A percentile compares a stretch with the other conserved stretches of the same genome.
These are phyloP conservation scores for Tylopilus subfusipes DNA, from an alignment of 768 basidiomycete species.

Conservation along the genomic window DNA sequence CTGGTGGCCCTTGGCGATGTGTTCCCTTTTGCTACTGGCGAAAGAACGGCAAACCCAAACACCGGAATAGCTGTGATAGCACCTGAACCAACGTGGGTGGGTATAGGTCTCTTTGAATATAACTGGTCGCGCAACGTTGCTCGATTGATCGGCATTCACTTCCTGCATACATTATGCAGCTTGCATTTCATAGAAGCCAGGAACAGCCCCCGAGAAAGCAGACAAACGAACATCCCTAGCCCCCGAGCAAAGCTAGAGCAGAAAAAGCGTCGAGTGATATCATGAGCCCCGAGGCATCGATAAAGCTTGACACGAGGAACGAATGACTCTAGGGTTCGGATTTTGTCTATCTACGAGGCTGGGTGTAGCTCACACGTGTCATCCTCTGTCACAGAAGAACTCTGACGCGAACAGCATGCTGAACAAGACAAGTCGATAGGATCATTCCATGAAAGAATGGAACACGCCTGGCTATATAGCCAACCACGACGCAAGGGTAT, in stretches of 20 bases:
- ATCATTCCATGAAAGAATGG: neutral
- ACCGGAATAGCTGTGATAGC: too few species aligned
- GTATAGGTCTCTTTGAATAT: neutral
- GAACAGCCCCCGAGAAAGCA: neutral
- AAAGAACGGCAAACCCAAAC: too few species aligned
- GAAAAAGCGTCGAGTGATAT: neutral
- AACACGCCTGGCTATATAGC: slow-evolving; percentile 7
- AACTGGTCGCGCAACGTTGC: neutral
- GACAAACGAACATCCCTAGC: neutral
- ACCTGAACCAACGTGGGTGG: neutral
- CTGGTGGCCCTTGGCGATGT: too few species aligned
- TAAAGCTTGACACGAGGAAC: neutral
- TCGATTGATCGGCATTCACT: neutral
- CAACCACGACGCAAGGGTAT: neutral
- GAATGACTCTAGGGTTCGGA: neutral
- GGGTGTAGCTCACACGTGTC: neutral
- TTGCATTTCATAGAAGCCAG: neutral
- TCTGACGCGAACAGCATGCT: neutral
- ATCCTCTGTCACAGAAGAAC: neutral
- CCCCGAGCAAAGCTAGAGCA: neutral
- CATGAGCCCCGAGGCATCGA: neutral
- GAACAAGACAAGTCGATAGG: neutral
- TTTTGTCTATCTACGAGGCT: neutral
- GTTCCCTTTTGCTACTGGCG: too few species aligned
- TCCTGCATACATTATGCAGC: neutral